Conservation (phyloP, 2,329 filamentous ascomycete genomes). For the Podosphaera aphanis region DNA sequence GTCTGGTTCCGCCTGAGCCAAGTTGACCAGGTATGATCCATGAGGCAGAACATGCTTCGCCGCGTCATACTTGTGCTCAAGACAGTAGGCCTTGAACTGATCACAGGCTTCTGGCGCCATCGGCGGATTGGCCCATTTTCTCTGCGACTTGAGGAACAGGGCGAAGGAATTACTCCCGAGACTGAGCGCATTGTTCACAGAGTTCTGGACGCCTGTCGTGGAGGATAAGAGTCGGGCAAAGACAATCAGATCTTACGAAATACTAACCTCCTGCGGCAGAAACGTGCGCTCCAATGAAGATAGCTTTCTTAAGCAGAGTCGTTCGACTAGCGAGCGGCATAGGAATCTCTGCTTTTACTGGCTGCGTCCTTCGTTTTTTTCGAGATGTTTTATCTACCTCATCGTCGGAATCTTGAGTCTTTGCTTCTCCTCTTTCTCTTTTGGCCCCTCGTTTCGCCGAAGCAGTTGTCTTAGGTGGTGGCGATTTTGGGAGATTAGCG, state of each 20-base stretch:
- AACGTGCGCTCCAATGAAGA: slow-evolving; percentile 84
- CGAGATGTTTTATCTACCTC: slow-evolving; percentile 4
- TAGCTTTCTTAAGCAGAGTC: slow-evolving; percentile 37
- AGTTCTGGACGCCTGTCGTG: slow-evolving; percentile 58
- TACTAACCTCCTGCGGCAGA: slow-evolving; percentile 58
- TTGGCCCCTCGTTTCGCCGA: slow-evolving; percentile 12
- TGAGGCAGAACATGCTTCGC: slow-evolving; percentile 63
- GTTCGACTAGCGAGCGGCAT: slow-evolving; percentile 51
- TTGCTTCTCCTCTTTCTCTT: slow-evolving; percentile 10
- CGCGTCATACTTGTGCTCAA: slow-evolving; percentile 46
- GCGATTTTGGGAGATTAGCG: background rate
- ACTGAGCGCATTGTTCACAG: slow-evolving; percentile 51
- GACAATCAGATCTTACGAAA: background rate
- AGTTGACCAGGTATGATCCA: slow-evolving; percentile 88
- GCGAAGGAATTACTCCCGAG: slow-evolving; percentile 88
- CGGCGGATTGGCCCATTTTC: slow-evolving; percentile 75
- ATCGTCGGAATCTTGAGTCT: slow-evolving; percentile 5
- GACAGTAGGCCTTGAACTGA: slow-evolving; percentile 46
- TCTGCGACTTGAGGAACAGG: slow-evolving; percentile 84
- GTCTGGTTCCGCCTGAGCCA: slow-evolving; percentile 57
- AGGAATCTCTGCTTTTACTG: slow-evolving; percentile 30
- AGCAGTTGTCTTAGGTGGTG: slow-evolving; percentile 7
- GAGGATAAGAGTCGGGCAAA: slow-evolving; percentile 1
- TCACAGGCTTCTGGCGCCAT: slow-evolving; percentile 43
- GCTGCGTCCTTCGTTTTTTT: slow-evolving; percentile 26